Evolutionary conservation across 805 yeast species (phyloP).

Genomic region (Saccharomyces kudriavzevii): DNA sequence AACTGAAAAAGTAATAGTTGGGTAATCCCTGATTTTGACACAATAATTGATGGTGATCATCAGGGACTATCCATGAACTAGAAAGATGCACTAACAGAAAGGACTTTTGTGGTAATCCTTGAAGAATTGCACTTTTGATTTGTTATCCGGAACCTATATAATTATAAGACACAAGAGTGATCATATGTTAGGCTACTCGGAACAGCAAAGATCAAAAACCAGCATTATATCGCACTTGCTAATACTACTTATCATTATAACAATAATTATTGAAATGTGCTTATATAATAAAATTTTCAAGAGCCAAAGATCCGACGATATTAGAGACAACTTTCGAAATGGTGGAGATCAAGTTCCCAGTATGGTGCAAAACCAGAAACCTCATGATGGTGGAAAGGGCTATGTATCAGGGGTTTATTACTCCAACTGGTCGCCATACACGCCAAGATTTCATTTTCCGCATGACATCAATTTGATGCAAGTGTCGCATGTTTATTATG

Average conservation of each 20-base stretch:
- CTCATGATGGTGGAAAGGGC: constrained; percentile 1
- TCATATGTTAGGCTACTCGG: not conserved
- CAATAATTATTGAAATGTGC: constrained; percentile 10
- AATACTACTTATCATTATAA: not conserved
- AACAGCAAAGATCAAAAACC: not conserved
- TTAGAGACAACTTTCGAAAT: not conserved
- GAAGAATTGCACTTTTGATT: not conserved
- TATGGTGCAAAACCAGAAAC: not conserved
- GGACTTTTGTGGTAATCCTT: not conserved
- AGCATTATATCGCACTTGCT: not conserved
- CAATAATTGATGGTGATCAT: not conserved
- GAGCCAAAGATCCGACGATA: not conserved
- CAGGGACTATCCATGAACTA: not conserved
- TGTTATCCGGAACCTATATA: not conserved
- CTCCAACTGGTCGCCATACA: constrained; percentile 63
- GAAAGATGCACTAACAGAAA: not conserved
- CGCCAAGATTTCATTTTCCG: constrained; percentile 49
- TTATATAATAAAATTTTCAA: constrained; percentile 10
- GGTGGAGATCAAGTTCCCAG: not conserved
- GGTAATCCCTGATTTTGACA: not conserved
- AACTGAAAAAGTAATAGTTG: not conserved
- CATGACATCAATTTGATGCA: constrained; percentile 48
- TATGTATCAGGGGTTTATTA: constrained; percentile 37
- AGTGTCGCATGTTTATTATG: constrained; percentile 66
- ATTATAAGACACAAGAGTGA: not conserved